Conservation (phyloP, 805 yeast genomes). For the Yarrowia sp. region DNA sequence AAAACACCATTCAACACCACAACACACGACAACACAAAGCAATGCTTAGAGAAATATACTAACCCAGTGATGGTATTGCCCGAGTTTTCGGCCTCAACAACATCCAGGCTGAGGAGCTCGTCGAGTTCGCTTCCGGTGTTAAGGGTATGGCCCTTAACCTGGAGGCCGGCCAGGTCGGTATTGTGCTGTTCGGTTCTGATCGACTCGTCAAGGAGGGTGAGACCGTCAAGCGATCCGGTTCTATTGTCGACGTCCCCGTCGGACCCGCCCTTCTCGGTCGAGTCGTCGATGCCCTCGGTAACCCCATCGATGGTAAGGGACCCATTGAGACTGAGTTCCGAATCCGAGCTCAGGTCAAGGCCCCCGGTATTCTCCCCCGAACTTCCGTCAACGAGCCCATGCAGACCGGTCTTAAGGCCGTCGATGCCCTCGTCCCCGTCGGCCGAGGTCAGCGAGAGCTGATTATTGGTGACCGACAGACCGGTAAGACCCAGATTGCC, state of each 20-base stretch:
- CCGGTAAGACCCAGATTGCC: slow-evolving; percentile 99
- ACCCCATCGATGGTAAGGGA: slow-evolving; percentile 99
- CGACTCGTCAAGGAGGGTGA: slow-evolving; percentile 98
- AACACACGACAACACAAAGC: background rate
- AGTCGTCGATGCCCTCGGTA: slow-evolving; percentile 98
- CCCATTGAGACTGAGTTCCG: slow-evolving; percentile 82
- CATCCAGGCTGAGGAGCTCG: slow-evolving; percentile 99
- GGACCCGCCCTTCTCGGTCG: slow-evolving; percentile 98
- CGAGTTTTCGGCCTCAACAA: slow-evolving; percentile 99
- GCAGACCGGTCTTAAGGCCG: slow-evolving; percentile 99
- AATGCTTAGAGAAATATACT: slow-evolving; percentile 2
- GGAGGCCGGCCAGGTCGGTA: slow-evolving; percentile 99
- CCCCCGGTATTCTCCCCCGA: slow-evolving; percentile 99
- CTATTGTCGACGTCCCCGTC: slow-evolving; percentile 98
- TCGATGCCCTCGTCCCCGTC: slow-evolving; percentile 97
- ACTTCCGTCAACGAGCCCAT: slow-evolving; percentile 97
- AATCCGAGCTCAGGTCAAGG: slow-evolving; percentile 97
- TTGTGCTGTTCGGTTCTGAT: slow-evolving; percentile 99
- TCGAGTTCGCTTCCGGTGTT: slow-evolving; percentile 98
- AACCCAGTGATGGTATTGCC: slow-evolving; percentile 96
- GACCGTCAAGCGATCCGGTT: slow-evolving; percentile 99
- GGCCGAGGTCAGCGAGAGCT: slow-evolving; percentile 99
- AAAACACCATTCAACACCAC: background rate
- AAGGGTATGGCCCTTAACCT: slow-evolving; percentile 99
- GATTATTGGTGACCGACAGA: slow-evolving; percentile 99